Evolutionary conservation across 208 protist species (phyloP).

Genomic region (Acanthamoeba lugdunensis): DNA sequence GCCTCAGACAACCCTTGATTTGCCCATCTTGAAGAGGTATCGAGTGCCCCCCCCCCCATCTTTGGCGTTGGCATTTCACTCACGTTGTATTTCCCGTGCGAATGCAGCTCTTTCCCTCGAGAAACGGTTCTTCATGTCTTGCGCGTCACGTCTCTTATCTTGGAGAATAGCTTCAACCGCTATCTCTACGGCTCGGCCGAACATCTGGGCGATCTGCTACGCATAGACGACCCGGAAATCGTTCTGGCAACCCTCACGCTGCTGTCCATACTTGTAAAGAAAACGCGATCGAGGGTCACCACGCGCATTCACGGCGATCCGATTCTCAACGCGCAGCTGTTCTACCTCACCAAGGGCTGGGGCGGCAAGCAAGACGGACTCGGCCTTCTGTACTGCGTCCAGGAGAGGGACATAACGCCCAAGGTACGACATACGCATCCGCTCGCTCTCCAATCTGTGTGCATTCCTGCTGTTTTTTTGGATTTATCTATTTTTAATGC

Average conservation of each 20-base stretch:
- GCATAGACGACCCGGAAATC: constrained; percentile 44
- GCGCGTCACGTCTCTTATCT: constrained; percentile 27
- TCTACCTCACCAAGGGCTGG: constrained; percentile 71
- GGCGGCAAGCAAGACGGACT: constrained; percentile 67
- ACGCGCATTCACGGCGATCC: constrained; percentile 62
- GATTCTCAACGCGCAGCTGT: constrained; percentile 46
- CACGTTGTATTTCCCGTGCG: background rate
- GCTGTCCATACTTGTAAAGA: constrained; percentile 63
- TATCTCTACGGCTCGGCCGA: constrained; percentile 65
- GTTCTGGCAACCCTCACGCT: constrained; percentile 36
- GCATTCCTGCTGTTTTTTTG: background rate
- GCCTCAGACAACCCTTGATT: background rate
- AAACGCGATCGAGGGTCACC: constrained; percentile 43
- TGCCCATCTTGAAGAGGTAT: constrained; percentile 63
- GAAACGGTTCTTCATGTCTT: constrained; percentile 39
- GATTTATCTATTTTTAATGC: background rate
- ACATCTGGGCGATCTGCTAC: constrained; percentile 46
- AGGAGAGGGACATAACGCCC: constrained; percentile 43
- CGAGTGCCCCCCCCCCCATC: background rate
- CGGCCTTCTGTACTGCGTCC: constrained; percentile 46
- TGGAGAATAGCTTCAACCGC: constrained; percentile 67
- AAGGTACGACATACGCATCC: background rate
- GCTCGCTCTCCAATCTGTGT: background rate
- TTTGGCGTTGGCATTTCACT: background rate
- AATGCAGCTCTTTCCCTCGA: constrained; percentile 51